A percentile compares a stretch with the other conserved stretches of the same genome.
Evolutionary conservation across 2,329 filamentous ascomycete species (phyloP).

Genomic region (Chaetomium sp.): DNA sequence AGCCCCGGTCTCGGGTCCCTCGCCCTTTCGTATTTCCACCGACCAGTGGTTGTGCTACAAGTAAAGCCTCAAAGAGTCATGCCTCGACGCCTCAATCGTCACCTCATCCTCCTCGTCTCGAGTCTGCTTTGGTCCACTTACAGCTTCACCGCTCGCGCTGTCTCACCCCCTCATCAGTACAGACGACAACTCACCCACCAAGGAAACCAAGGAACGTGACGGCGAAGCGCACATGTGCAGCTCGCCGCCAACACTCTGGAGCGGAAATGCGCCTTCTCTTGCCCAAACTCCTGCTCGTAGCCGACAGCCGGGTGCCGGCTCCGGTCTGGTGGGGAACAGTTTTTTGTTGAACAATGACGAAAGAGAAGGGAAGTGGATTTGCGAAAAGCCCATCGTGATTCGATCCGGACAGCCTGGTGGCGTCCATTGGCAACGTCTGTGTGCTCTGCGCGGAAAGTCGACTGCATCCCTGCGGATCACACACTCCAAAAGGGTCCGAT

Average conservation of each 20-base stretch:
- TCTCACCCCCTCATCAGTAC: constrained; percentile 17
- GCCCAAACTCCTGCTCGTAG: not conserved
- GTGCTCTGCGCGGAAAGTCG: constrained; percentile 5
- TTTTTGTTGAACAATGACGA: not conserved
- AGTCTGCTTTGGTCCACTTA: constrained; percentile 11
- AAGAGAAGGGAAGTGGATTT: too few relatives aligned
- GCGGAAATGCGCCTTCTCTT: not conserved
- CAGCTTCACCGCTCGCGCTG: constrained; percentile 27
- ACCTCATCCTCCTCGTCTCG: not conserved
- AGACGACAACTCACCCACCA: not conserved
- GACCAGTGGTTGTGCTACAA: constrained; percentile 3
- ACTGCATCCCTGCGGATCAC: constrained; percentile 22
- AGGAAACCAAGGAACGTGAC: constrained; percentile 10
- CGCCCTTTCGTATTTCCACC: not conserved
- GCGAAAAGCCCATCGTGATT: not conserved
- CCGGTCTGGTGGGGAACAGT: not conserved
- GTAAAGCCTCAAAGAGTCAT: constrained; percentile 12
- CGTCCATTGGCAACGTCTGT: constrained; percentile 16
- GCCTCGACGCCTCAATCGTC: constrained; percentile 10
- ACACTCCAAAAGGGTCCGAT: constrained; percentile 5
- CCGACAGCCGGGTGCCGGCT: not conserved
- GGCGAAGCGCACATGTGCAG: constrained; percentile 18
- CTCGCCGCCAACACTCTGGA: constrained; percentile 13
- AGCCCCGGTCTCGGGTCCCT: constrained; percentile 9
- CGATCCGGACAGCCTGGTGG: not conserved